These are phyloP conservation scores for Fusarium austroafricanum DNA, from an alignment of 2,329 filamentous ascomycete species.

Conservation along the genomic window DNA sequence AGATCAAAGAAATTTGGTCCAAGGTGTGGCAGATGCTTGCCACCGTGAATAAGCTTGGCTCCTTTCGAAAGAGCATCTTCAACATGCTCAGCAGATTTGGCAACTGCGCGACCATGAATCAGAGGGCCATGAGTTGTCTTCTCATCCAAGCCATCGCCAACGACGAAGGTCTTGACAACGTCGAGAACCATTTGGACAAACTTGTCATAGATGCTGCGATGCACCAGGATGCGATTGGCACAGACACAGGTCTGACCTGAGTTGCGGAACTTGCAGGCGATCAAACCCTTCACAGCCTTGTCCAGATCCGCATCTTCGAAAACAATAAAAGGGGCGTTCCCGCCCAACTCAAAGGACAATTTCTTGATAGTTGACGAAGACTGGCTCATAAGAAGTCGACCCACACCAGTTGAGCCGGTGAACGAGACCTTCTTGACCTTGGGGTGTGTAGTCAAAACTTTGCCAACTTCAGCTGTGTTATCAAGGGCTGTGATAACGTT, in stretches of 20 bases:
- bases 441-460: constrained; percentile 56
- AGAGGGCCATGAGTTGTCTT: constrained; percentile 70
- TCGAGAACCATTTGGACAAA: constrained; percentile 63
- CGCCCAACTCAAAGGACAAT: constrained; percentile 78
- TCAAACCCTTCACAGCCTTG: constrained; percentile 71
- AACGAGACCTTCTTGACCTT: constrained; percentile 77
- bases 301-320: constrained; percentile 82
- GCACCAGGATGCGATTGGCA: constrained; percentile 70
- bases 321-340: constrained; percentile 81
- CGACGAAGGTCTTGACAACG: constrained; percentile 67
- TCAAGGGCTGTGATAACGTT: constrained; percentile 83
- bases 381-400: constrained; percentile 73
- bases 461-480: constrained; percentile 82
- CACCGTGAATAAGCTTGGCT: constrained; percentile 68
- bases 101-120: constrained; percentile 73
- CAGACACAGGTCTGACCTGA: constrained; percentile 79
- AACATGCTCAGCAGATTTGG: constrained; percentile 72
- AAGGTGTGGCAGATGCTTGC: constrained; percentile 67
- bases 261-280: constrained; percentile 76
- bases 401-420: constrained; percentile 68
- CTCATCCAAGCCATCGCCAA: constrained; percentile 66
- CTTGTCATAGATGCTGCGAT: constrained; percentile 68
- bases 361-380: constrained; percentile 77
- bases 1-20: constrained; percentile 76
- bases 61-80: constrained; percentile 72